A percentile compares a stretch with the other conserved stretches of the same genome.
phyloP scores from a whole-genome alignment of 768 basidiomycete species.

The Sporobolomyces pararoseus region DNA sequence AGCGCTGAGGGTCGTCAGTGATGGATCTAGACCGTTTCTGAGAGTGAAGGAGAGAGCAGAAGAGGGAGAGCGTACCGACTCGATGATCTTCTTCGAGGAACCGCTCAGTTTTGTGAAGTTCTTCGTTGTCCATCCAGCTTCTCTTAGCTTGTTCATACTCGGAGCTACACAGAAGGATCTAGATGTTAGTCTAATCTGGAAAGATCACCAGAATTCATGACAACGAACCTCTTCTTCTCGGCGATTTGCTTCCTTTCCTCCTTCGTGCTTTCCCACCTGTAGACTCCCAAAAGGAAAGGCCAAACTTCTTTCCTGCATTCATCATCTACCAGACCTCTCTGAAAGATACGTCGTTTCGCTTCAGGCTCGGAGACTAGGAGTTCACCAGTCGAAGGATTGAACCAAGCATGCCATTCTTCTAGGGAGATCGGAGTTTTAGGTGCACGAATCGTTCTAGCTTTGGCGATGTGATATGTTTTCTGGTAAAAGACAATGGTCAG shows the following conservation, averaged over 20 bases:
- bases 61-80: conserved; percentile 42
- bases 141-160: conserved; percentile 68
- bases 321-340: conserved; percentile 61
- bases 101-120: conserved; percentile 74
- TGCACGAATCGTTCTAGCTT: conserved; percentile 76
- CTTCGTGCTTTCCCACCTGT: conserved; percentile 69
- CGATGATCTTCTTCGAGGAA: conserved; percentile 66
- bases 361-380: conserved; percentile 56
- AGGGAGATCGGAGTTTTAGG: conserved; percentile 72
- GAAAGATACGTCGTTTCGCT: conserved; percentile 73
- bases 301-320: conserved; percentile 71
- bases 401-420: conserved; percentile 72
- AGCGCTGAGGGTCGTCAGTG: not conserved
- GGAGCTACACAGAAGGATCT: conserved; percentile 53
- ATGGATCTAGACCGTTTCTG: not conserved
- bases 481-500: conserved; percentile 7
- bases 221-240: conserved; percentile 61
- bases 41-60: not conserved
- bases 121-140: conserved; percentile 78
- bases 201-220: not conserved
- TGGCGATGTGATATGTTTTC: conserved; percentile 63
- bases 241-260: conserved; percentile 62
- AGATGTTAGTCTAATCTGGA: not conserved
- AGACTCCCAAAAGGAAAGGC: conserved; percentile 84
- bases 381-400: conserved; percentile 48